phyloP scores from a whole-genome alignment of 2,329 filamentous ascomycete species.

The Stachybotrys elegans region DNA sequence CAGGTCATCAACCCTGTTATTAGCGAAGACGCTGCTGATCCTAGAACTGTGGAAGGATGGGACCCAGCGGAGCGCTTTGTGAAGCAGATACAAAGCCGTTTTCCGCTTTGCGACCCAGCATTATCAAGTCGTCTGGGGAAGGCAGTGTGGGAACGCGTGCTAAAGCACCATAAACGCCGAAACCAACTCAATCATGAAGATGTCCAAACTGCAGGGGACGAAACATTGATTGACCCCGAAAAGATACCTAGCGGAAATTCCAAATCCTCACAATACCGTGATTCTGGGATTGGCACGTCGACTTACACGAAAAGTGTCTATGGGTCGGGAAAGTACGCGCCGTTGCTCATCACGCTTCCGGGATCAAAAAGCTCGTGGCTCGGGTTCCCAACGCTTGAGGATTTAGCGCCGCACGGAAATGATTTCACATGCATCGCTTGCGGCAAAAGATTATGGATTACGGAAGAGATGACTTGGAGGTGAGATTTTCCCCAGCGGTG shows the following conservation, averaged over 20 bases:
- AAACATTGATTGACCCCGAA: not conserved
- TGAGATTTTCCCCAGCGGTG: not conserved
- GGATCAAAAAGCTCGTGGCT: not conserved
- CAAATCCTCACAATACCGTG: not conserved
- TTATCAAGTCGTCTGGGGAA: not conserved
- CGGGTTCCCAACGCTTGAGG: not conserved
- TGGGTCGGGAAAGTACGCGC: not conserved
- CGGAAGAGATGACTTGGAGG: not conserved
- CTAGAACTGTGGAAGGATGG: not conserved
- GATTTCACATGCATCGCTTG: not conserved
- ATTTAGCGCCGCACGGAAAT: not conserved
- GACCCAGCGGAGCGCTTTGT: constrained; percentile 1
- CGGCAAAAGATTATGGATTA: not conserved
- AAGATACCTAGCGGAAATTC: not conserved
- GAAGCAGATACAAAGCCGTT: not conserved
- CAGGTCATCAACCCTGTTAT: constrained; percentile 2
- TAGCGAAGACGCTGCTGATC: not conserved
- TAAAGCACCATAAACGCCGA: not conserved
- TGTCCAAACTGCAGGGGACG: not conserved
- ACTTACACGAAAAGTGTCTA: not conserved
- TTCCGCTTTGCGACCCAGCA: not conserved
- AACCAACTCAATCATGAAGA: not conserved
- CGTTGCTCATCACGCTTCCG: not conserved
- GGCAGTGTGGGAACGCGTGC: constrained; percentile 1
- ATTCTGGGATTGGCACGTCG: not conserved